Evolutionary conservation across 2,329 filamentous ascomycete species (phyloP).

Genomic region (Penicillium sp.): DNA sequence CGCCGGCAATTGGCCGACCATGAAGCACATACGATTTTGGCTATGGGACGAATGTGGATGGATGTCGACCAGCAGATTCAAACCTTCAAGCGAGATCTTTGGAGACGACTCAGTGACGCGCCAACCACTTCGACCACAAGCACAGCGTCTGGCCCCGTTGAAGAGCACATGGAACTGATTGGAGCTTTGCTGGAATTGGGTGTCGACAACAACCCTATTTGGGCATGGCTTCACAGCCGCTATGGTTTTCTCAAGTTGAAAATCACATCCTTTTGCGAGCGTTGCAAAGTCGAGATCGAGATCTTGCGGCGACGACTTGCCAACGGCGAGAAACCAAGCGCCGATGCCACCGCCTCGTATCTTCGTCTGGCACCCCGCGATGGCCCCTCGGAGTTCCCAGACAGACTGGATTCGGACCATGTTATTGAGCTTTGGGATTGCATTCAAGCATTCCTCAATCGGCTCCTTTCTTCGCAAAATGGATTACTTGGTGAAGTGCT

Average conservation of each 20-base stretch:
- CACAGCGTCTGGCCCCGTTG: slow-evolving; percentile 60
- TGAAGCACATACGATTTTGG: slow-evolving; percentile 82
- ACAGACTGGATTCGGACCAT: slow-evolving; percentile 75
- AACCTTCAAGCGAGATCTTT: slow-evolving; percentile 84
- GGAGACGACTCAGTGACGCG: slow-evolving; percentile 75
- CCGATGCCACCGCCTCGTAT: slow-evolving; percentile 72
- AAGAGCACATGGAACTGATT: slow-evolving; percentile 93
- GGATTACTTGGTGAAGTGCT: slow-evolving; percentile 87
- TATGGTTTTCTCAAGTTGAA: slow-evolving; percentile 88
- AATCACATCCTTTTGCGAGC: slow-evolving; percentile 78
- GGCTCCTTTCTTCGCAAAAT: slow-evolving; percentile 72
- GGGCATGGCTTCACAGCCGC: slow-evolving; percentile 89
- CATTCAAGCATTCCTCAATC: slow-evolving; percentile 72
- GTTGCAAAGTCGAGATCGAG: slow-evolving; percentile 90
- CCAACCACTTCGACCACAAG: slow-evolving; percentile 60
- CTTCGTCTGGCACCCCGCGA: slow-evolving; percentile 74
- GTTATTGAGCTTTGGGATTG: slow-evolving; percentile 94
- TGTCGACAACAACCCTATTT: slow-evolving; percentile 94
- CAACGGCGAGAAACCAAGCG: slow-evolving; percentile 70
- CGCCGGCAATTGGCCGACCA: slow-evolving; percentile 69
- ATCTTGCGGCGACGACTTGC: slow-evolving; percentile 82
- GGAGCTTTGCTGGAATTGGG: slow-evolving; percentile 87
- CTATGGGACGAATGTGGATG: slow-evolving; percentile 92
- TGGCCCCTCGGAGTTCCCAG: slow-evolving; percentile 62
- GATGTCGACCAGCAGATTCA: slow-evolving; percentile 89